Percentiles rank a stretch among this genome's conserved stretches.
These are phyloP conservation scores for Solanum aculeatissimum DNA, from an alignment of 305 asterid genomes.

Conservation along the genomic window DNA sequence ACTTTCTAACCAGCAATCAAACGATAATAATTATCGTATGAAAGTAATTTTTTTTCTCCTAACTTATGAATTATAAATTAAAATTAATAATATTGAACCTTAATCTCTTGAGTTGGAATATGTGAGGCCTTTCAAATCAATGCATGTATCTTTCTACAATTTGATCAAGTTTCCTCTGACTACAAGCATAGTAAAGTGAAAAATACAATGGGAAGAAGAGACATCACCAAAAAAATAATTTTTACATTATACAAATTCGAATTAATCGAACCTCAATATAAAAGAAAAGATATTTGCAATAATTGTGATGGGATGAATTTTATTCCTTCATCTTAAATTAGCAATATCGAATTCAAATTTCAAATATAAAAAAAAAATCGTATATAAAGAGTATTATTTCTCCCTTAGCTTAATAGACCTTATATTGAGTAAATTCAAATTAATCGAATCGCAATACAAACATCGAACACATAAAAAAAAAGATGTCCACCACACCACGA, in stretches of 20 bases:
- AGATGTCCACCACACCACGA: not conserved
- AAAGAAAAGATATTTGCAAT: no score
- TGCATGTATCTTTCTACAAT: constrained; percentile 15
- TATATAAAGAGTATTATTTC: not conserved
- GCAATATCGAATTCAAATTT: not conserved
- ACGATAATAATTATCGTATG: not conserved
- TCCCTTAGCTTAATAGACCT: not conserved
- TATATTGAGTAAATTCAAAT: not conserved
- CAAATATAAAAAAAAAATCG: not conserved
- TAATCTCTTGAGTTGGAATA: constrained; percentile 6
- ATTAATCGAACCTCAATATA: no score
- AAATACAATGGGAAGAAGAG: not conserved
- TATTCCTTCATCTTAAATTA: not conserved
- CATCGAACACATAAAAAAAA: not conserved
- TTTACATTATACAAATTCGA: no score
- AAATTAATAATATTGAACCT: constrained; percentile 10
- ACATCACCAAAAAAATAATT: not conserved
- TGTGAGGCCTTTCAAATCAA: not conserved
- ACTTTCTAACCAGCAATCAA: not conserved
- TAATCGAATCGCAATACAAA: not conserved
- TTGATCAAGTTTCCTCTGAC: not conserved
- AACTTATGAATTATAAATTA: not conserved
- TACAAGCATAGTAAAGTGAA: not conserved
- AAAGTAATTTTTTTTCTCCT: not conserved
- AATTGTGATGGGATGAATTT: not conserved